These are phyloP conservation scores for Ceratocystis harringtonii DNA, from an alignment of 2,329 filamentous ascomycete species.

Conservation along the genomic window DNA sequence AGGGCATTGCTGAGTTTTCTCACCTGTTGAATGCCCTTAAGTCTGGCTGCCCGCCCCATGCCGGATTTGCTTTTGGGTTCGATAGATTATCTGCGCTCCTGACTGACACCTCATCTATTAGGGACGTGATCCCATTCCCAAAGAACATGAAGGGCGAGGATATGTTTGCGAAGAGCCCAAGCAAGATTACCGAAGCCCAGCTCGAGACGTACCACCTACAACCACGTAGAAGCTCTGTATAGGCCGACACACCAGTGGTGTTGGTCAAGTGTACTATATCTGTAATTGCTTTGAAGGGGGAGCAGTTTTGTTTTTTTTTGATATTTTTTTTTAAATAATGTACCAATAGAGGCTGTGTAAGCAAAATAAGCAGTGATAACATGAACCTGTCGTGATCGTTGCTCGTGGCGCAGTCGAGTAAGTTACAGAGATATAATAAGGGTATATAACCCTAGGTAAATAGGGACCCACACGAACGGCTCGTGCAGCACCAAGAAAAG, in stretches of 20 bases:
- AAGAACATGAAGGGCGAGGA: slow-evolving; percentile 89
- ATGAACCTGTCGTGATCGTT: neutral
- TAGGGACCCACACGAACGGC: slow-evolving; percentile 2
- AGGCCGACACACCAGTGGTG: neutral
- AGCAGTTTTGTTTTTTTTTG: too few relatives aligned
- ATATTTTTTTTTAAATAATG: neutral
- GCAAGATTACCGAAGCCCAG: slow-evolving; percentile 45
- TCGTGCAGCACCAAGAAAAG: slow-evolving; percentile 5
- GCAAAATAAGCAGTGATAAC: neutral
- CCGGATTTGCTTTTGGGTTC: slow-evolving; percentile 83
- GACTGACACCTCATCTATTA: slow-evolving; percentile 58
- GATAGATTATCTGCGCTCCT: slow-evolving; percentile 74
- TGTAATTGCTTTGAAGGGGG: neutral
- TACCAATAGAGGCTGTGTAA: neutral
- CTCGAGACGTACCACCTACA: slow-evolving; percentile 34
- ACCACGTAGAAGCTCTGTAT: slow-evolving; percentile 16
- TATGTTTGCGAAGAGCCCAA: slow-evolving; percentile 64
- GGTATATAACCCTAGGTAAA: neutral
- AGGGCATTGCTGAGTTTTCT: slow-evolving; percentile 62
- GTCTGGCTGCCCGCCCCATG: slow-evolving; percentile 84
- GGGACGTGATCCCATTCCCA: slow-evolving; percentile 93
- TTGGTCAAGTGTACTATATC: slow-evolving; percentile 1
- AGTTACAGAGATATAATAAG: neutral
- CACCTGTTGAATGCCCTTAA: slow-evolving; percentile 72
- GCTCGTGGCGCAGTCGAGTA: neutral